Base-by-base conservation (phyloP, 2,329 filamentous ascomycete genomes). In the Diaporthe citrichinensis region DNA sequence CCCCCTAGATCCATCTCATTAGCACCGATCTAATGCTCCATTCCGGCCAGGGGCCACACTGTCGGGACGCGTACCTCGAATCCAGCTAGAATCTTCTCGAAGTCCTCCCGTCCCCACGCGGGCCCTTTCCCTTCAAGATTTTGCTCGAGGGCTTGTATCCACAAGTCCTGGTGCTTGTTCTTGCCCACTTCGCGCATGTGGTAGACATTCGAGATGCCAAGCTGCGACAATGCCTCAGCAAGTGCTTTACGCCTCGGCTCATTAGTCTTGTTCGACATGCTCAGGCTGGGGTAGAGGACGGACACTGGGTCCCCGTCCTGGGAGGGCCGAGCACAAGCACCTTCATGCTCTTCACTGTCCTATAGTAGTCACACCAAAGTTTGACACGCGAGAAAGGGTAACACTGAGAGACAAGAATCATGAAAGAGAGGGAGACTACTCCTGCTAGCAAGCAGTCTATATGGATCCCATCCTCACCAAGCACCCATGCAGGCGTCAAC, bases 261-360 rank as follows among this genome's bases (percentile, higher is more conserved):
- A 20, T 75, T 41, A 67, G 44, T 49, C 20, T n/a, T 57, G 53
- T 76, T 39, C 28, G 23, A 46, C 17, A 20, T 75, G 51, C n/a
- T 57, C 25, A 46, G 41, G 41, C 23, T 61, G 31, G 46, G 36
- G 39, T 23, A 36, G 25, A 25, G n/a, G 36, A 75, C 78, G 74
- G 74, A 82, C 83, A 81, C 74, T 82, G 80, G 25, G 82, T 83
- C 20, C 83, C 82, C 8, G 82, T 83, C 39, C 82, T 78, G 31
- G 80, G 81, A 28, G 81, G 79, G 17, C 83, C 82, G 36, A 85
- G 74, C 44, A 84, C 78, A 4, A 85, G 80, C 34, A 84, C 79
- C 69, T 83, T 81, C 81, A 83, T 82, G 2, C 28, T 59, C 5
- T 28, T 36, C 23, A 25, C 34, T 31, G 10, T 17, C 36, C 25